These are phyloP conservation scores for Rubia yunnanensis DNA, from an alignment of 257 asterid genomes.

Conservation along the genomic window DNA sequence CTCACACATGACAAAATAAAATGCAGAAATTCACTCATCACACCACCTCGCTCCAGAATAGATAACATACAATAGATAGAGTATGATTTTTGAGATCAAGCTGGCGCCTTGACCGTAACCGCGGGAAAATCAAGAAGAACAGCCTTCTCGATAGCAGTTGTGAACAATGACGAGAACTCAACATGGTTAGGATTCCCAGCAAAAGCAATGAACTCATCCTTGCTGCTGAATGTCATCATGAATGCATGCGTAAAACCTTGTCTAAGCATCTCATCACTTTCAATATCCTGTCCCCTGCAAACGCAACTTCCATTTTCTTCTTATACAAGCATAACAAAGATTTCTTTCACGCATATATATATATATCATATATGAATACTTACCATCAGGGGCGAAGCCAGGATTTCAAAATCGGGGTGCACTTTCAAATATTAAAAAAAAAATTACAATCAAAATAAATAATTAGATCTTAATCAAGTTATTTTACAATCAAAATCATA, in stretches of 20 bases:
- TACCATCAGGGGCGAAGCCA: too few relatives aligned
- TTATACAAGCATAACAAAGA: neutral
- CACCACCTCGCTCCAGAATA: neutral
- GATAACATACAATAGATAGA: neutral
- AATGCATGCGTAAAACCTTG: constrained; percentile 90
- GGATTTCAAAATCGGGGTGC: too few relatives aligned
- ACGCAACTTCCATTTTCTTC: neutral
- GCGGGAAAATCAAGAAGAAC: constrained; percentile 84
- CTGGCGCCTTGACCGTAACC: constrained; percentile 38
- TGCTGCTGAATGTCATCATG: constrained; percentile 72
- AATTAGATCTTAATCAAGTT: too few relatives aligned
- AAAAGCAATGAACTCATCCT: constrained; percentile 61
- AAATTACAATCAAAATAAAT: too few relatives aligned
- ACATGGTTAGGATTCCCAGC: constrained; percentile 59
- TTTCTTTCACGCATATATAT: too few relatives aligned
- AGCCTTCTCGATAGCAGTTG: constrained; percentile 67
- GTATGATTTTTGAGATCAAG: constrained; percentile 14
- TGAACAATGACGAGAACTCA: constrained; percentile 52
- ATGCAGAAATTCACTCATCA: constrained; percentile 3
- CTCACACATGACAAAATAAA: neutral
- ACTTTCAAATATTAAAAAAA: too few relatives aligned
- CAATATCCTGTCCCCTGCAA: constrained; percentile 75
- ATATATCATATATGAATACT: too few relatives aligned
- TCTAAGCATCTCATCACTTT: constrained; percentile 70
- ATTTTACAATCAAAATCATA: too few relatives aligned